Percentiles rank a stretch among this genome's conserved stretches.
Conservation (phyloP, 306 rosid genomes). For the Lagenaria siceraria region DNA sequence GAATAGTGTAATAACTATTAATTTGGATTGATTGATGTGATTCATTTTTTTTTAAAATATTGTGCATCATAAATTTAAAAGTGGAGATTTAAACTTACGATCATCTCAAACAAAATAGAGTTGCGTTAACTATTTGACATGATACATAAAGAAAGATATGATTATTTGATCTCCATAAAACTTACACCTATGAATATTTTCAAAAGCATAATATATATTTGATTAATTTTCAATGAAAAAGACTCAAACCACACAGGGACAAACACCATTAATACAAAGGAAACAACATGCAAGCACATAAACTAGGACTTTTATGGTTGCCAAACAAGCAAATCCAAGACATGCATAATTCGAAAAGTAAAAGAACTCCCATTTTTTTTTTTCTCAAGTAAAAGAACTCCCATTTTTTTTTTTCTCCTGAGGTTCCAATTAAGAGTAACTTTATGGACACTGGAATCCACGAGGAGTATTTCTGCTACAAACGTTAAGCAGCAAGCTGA, state of each 20-base stretch:
- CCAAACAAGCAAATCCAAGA: not conserved
- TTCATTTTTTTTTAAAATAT: too few relatives aligned
- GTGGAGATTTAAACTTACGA: too few relatives aligned
- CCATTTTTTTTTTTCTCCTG: too few relatives aligned
- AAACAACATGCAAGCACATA: not conserved
- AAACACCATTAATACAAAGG: not conserved
- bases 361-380: not conserved
- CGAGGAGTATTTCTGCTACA: constrained; percentile 53
- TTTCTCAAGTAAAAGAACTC: not conserved
- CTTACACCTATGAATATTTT: not conserved
- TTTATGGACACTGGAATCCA: constrained; percentile 39
- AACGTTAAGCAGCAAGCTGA: constrained; percentile 57
- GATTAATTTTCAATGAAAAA: not conserved
- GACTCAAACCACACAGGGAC: not conserved
- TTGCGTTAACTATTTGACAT: too few relatives aligned
- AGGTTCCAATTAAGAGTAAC: not conserved
- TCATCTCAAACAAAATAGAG: too few relatives aligned
- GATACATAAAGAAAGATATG: not conserved
- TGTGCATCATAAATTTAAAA: too few relatives aligned
- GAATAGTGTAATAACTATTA: too few relatives aligned
- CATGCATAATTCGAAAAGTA: not conserved
- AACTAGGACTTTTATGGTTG: not conserved
- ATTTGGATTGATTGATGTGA: too few relatives aligned
- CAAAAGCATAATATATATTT: not conserved
- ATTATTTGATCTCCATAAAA: not conserved